phyloP scores from a whole-genome alignment of 495 filamentous ascomycete genomes.

The Penicillium desertorum region DNA sequence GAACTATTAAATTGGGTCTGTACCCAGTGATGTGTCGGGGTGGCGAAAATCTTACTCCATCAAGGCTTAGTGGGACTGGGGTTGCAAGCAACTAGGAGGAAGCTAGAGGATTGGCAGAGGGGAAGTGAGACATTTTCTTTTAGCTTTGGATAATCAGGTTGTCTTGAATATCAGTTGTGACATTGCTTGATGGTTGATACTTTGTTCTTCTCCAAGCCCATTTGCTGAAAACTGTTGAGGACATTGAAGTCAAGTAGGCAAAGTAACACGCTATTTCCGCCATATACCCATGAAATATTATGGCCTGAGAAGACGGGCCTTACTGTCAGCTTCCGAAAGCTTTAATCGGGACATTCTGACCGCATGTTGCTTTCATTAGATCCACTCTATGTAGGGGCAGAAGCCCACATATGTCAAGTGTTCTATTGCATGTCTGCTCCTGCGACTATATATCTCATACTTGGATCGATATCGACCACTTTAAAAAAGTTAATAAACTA shows the following conservation, averaged over 20 bases:
- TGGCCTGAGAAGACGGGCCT: neutral
- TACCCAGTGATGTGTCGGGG: slow-evolving; percentile 2
- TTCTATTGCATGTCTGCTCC: neutral
- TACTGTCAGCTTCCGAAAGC: neutral
- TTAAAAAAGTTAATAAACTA: neutral
- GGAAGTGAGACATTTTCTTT: slow-evolving; percentile 20
- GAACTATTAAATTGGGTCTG: neutral
- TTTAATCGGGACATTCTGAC: neutral
- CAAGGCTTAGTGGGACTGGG: slow-evolving; percentile 8
- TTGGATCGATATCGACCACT: no score
- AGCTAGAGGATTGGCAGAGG: slow-evolving; percentile 11
- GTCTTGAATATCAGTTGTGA: neutral
- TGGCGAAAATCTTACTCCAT: slow-evolving; percentile 21
- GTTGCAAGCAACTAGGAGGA: slow-evolving; percentile 6
- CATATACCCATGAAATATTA: neutral
- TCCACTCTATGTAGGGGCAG: neutral
- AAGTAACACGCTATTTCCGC: neutral
- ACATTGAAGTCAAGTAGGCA: neutral
- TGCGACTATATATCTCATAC: no score
- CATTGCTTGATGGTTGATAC: neutral
- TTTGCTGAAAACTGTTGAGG: neutral
- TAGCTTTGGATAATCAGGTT: neutral
- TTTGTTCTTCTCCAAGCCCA: neutral
- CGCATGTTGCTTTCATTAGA: neutral
- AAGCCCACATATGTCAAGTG: neutral